Evolutionary conservation across 495 filamentous ascomycete species (phyloP).

Genomic region (Daldinia concentrica): DNA sequence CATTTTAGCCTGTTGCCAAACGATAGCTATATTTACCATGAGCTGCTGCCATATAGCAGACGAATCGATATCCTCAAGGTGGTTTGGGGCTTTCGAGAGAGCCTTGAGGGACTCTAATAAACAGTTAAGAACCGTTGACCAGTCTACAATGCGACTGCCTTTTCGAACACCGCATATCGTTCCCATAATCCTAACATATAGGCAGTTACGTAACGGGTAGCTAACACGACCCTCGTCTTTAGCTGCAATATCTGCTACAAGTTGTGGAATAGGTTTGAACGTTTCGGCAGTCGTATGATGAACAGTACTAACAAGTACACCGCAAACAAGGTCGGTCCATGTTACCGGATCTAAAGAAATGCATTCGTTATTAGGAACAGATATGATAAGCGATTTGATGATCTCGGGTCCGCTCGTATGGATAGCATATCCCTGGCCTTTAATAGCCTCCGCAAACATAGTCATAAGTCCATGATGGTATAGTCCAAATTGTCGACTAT

Average conservation of each 20-base stretch:
- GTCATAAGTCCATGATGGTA: conserved; percentile 91
- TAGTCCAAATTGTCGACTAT: conserved; percentile 60
- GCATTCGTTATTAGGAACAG: conserved; percentile 61
- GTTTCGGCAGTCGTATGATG: conserved; percentile 81
- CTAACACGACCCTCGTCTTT: conserved; percentile 46
- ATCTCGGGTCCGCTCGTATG: conserved; percentile 84
- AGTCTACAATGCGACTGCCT: conserved; percentile 76
- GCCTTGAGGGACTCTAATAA: conserved; percentile 64
- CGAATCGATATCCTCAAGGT: conserved; percentile 53
- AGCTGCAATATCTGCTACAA: conserved; percentile 62
- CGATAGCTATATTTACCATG: conserved; percentile 71
- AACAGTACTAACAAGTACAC: conserved; percentile 78
- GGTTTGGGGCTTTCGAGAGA: conserved; percentile 45
- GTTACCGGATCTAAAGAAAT: conserved; percentile 52
- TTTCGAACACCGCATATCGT: conserved; percentile 76
- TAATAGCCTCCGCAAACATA: conserved; percentile 87
- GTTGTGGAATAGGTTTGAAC: conserved; percentile 68
- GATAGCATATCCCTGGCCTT: conserved; percentile 78
- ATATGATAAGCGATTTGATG: conserved; percentile 66
- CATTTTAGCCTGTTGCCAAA: conserved; percentile 79
- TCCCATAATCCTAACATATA: conserved; percentile 72
- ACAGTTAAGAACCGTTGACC: conserved; percentile 69
- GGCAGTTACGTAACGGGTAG: conserved; percentile 52
- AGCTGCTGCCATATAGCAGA: conserved; percentile 62
- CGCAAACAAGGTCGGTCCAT: conserved; percentile 72